Conservation (phyloP, 192 early-diverging fungal species). For the Paraglomus occultum region DNA sequence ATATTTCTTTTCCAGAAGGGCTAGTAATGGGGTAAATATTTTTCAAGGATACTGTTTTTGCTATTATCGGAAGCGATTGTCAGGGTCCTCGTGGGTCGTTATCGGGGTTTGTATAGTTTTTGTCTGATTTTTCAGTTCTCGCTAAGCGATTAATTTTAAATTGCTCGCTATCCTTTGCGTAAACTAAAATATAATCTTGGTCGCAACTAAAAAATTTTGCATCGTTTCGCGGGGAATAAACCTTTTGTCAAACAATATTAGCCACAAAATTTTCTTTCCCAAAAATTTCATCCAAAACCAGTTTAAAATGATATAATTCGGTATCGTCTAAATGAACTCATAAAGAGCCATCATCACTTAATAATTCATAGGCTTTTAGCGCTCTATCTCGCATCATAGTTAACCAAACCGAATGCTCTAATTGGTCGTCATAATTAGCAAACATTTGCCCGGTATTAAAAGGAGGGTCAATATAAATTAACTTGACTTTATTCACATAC, state of each 20-base stretch:
- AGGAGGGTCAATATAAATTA: slow-evolving; percentile 14
- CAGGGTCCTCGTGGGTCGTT: too few relatives aligned
- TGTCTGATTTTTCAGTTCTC: too few relatives aligned
- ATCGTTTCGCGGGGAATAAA: too few relatives aligned
- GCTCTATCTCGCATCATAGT: slow-evolving; percentile 4
- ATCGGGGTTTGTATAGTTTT: too few relatives aligned
- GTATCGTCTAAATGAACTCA: background rate
- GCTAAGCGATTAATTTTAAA: too few relatives aligned
- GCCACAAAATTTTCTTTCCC: background rate
- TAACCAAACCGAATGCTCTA: slow-evolving; percentile 4
- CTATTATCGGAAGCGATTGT: too few relatives aligned
- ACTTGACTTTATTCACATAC: slow-evolving; percentile 21
- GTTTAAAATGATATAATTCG: background rate
- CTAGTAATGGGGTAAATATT: too few relatives aligned
- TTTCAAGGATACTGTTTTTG: too few relatives aligned
- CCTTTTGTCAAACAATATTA: slow-evolving; percentile 1
- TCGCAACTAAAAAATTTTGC: too few relatives aligned
- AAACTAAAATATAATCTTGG: too few relatives aligned
- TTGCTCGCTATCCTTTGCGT: too few relatives aligned
- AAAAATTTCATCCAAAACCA: slow-evolving; percentile 8
- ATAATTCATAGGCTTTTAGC: slow-evolving; percentile 7
- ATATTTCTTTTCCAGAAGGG: too few relatives aligned
- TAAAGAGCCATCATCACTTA: slow-evolving; percentile 3
- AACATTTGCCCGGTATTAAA: slow-evolving; percentile 17
- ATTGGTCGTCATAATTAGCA: slow-evolving; percentile 17